Base-by-base conservation (phyloP, 768 basidiomycete genomes). In the Agrocybe praecox region DNA sequence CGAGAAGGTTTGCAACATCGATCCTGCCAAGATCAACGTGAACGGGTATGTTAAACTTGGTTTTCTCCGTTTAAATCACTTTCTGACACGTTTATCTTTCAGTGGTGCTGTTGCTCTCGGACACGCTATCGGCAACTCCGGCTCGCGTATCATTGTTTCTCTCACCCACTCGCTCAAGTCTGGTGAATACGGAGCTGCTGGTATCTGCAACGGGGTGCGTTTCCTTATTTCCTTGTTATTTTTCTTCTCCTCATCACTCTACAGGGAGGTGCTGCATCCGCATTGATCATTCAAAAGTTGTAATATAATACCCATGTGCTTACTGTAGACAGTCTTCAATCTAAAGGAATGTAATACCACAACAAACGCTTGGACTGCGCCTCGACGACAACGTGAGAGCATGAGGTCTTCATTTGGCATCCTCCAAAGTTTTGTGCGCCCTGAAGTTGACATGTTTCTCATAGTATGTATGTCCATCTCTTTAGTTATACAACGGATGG, bases 31-130 rank as follows among this genome's bases (percentile, higher is more conserved):
- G 79, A 84, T 98, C 69, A 98, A 99, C 69, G 79, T 90, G 49
- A 84, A 94, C 66, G 93, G 92, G 92, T 91, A 71, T 24, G 87
- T 76, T 40, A 43, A 32, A 32, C 26, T 44, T 9, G 36, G 22
- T 21, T 19, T 52, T 33, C 46, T 46, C 49, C 14, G 51, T 50
- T 54, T 55, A 45, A 53, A 43, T 53, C 34, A 15, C 43, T 59
- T 9, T 54, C 52, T 61, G 52, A 45, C 42, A 53, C 67, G 68
- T 52, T 57, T 61, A 52, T 32, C 63, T 46, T 72, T 65, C 62
- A 96, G 96, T 72, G 96, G 96, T 73, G 96, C 94, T 49, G 96
- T 98, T 61, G 92, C 96, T 52, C 88, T 98, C 48, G 96, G 96
- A 29, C 90, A 98, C 71, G 94, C 96, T 44, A 94, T 98, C 69